phyloP scores from a whole-genome alignment of 192 early-diverging fungal species.

The Dispira simplex region DNA sequence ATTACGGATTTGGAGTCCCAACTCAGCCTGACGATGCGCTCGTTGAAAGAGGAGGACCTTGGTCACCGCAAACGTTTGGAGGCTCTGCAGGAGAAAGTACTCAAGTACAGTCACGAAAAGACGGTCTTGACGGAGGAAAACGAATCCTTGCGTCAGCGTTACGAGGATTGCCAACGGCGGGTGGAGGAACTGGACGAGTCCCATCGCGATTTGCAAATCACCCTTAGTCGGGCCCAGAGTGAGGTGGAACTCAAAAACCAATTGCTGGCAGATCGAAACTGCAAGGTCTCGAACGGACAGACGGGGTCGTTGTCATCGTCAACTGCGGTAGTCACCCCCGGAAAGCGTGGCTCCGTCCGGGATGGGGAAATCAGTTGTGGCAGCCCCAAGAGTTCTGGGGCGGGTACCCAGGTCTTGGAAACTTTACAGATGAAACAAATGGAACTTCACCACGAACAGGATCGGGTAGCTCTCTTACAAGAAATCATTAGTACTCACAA shows the following conservation, averaged over 20 bases:
- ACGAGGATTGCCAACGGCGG: slow-evolving; percentile 1
- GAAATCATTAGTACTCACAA: background rate
- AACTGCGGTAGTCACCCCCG: no score
- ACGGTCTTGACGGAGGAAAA: background rate
- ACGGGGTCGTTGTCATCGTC: background rate
- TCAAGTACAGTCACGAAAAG: background rate
- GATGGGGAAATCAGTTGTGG: background rate
- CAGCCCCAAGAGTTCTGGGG: background rate
- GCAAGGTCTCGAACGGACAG: background rate
- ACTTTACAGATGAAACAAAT: background rate
- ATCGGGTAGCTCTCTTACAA: background rate
- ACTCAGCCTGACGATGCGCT: background rate
- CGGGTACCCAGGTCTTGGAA: background rate
- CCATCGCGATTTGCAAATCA: background rate
- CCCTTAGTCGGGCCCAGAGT: background rate
- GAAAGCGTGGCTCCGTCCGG: no score
- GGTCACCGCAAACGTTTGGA: no score
- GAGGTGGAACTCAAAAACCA: background rate
- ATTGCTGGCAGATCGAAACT: background rate
- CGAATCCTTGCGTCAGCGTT: background rate
- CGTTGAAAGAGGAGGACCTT: background rate
- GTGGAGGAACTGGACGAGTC: background rate
- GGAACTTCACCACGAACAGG: background rate
- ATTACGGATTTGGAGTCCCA: background rate
- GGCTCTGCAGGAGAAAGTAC: no score